A percentile compares a stretch with the other conserved stretches of the same genome.
Conservation (phyloP, 108 stramenopile species). For the Nitzschia sp. region DNA sequence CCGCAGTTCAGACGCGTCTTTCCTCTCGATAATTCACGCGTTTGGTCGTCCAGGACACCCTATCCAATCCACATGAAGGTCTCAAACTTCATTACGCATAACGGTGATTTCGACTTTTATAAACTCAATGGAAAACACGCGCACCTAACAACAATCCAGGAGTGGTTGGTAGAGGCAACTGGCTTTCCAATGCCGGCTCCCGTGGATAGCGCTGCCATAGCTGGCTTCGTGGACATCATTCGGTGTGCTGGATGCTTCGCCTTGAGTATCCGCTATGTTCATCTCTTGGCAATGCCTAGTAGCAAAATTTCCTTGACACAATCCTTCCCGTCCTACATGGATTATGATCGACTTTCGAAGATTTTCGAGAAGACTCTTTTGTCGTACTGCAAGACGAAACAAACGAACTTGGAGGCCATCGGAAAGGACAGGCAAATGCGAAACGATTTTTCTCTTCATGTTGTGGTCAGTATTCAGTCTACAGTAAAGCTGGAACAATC, state of each 20-base stretch:
- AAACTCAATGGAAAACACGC: slow-evolving; percentile 54
- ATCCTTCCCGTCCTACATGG: slow-evolving; percentile 49
- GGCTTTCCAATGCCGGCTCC: slow-evolving; percentile 48
- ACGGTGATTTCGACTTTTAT: slow-evolving; percentile 88
- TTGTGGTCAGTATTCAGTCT: neutral
- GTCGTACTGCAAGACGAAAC: slow-evolving; percentile 30
- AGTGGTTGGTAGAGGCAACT: slow-evolving; percentile 61
- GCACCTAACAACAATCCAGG: slow-evolving; percentile 61
- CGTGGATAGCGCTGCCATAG: slow-evolving; percentile 72
- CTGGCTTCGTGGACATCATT: slow-evolving; percentile 73
- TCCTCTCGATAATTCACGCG: neutral
- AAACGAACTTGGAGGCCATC: neutral
- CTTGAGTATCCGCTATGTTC: slow-evolving; percentile 59
- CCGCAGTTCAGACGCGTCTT: slow-evolving; percentile 35
- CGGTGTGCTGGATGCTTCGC: slow-evolving; percentile 71
- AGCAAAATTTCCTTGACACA: slow-evolving; percentile 45
- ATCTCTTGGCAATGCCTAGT: slow-evolving; percentile 43
- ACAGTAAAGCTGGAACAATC: neutral
- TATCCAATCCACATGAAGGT: slow-evolving; percentile 18
- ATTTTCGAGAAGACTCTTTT: slow-evolving; percentile 6
- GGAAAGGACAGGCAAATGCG: neutral
- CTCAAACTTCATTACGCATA: slow-evolving; percentile 79
- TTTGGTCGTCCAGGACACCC: neutral
- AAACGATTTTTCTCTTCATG: neutral
- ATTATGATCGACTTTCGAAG: slow-evolving; percentile 62